Conservation (phyloP, 208 protist genomes). For the Leptomonas seymouri region DNA sequence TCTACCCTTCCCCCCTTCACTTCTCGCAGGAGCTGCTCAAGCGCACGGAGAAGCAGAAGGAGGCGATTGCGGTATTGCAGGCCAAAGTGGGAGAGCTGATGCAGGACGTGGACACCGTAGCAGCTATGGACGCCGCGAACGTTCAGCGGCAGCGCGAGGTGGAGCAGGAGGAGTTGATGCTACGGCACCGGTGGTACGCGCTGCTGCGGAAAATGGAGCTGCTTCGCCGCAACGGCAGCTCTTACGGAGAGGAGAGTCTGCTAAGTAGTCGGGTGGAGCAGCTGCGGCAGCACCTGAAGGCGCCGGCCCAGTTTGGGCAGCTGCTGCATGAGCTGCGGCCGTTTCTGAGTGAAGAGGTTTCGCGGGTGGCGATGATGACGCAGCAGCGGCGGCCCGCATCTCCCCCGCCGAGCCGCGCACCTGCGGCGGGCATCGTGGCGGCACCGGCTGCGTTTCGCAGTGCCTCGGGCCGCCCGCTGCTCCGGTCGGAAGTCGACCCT, state of each 20-base stretch:
- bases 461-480: conserved; percentile 21
- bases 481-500: conserved; percentile 48
- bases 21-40: conserved; percentile 72
- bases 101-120: conserved; percentile 42
- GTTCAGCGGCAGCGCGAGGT: conserved; percentile 35
- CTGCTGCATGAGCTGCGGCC: conserved; percentile 53
- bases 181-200: conserved; percentile 58
- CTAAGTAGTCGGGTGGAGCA: conserved; percentile 39
- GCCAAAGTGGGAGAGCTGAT: conserved; percentile 43
- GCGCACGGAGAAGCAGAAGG: conserved; percentile 64
- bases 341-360: conserved; percentile 48
- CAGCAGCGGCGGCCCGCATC: conserved; percentile 8
- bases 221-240: conserved; percentile 45
- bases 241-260: conserved; percentile 44
- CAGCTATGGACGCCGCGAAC: conserved; percentile 51
- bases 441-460: conserved; percentile 2
- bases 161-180: conserved; percentile 62
- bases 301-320: conserved; percentile 48
- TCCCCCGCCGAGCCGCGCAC: conserved; percentile 6
- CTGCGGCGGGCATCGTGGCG: neutral
- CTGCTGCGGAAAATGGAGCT: conserved; percentile 61
- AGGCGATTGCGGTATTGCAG: conserved; percentile 37
- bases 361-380: conserved; percentile 37
- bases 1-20: conserved; percentile 69
- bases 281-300: conserved; percentile 52